Evolutionary conservation across 352 stramenopile genomes (phyloP).

Genomic region (Discostella stelligera): DNA sequence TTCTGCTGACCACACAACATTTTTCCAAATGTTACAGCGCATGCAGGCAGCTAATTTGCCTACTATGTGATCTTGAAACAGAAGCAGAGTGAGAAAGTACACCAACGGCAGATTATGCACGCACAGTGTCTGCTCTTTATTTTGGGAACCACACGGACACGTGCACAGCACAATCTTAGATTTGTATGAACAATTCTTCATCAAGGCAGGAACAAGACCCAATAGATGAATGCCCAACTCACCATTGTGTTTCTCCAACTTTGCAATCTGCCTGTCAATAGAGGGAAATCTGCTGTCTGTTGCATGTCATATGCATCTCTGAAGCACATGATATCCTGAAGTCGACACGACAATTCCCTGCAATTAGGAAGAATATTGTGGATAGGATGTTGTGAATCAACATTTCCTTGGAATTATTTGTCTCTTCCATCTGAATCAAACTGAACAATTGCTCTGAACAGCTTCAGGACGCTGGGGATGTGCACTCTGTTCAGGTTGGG

Average conservation of each 20-base stretch:
- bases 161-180: slow-evolving; percentile 16
- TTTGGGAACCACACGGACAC: slow-evolving; percentile 31
- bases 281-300: slow-evolving; percentile 9
- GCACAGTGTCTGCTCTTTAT: slow-evolving; percentile 14
- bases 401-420: slow-evolving; percentile 23
- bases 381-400: slow-evolving; percentile 23
- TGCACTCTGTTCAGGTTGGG: slow-evolving; percentile 7
- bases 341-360: slow-evolving; percentile 22
- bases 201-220: slow-evolving; percentile 26
- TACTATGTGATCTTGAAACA: slow-evolving; percentile 30
- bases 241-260: slow-evolving; percentile 9
- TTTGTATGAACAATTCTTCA: slow-evolving; percentile 27
- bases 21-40: too few species aligned
- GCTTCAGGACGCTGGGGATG: slow-evolving; percentile 9
- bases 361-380: slow-evolving; percentile 22
- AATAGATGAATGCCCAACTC: slow-evolving; percentile 13
- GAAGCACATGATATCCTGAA: slow-evolving; percentile 21
- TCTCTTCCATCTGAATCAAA: slow-evolving; percentile 16
- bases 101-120: slow-evolving; percentile 21
- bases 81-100: slow-evolving; percentile 14
- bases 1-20: too few species aligned
- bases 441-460: slow-evolving; percentile 19
- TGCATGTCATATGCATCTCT: slow-evolving; percentile 21
- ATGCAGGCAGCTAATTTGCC: too few species aligned
- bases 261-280: slow-evolving; percentile 7